Evolutionary conservation across 306 rosid species (phyloP).

Genomic region (Hippophae rhamnoides): DNA sequence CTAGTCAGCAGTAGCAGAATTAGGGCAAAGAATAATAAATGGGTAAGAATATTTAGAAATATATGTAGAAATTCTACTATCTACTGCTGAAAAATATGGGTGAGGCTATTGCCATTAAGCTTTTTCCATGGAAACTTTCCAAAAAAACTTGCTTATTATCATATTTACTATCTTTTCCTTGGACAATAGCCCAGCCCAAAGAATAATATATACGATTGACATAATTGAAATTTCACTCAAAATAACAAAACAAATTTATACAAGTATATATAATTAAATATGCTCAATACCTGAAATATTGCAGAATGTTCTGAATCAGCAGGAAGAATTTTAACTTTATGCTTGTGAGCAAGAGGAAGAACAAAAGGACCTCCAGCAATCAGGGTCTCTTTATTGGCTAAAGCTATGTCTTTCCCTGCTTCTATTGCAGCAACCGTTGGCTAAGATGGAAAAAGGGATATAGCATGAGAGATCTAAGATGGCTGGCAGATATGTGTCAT

Average conservation of each 20-base stretch:
- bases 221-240: conserved; percentile 1
- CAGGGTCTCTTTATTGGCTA: conserved; percentile 95
- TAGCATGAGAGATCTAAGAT: conserved; percentile 20
- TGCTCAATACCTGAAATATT: conserved; percentile 70
- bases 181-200: no score
- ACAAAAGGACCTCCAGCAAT: conserved; percentile 99
- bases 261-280: not conserved
- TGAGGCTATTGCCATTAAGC: no score
- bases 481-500: conserved; percentile 4
- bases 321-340: conserved; percentile 87
- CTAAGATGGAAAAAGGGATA: conserved; percentile 37
- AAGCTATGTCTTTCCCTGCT: conserved; percentile 98
- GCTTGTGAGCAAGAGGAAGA: conserved; percentile 96
- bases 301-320: conserved; percentile 99
- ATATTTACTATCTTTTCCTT: no score
- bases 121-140: no score
- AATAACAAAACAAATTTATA: conserved; percentile 8
- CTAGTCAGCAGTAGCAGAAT: conserved; percentile 2
- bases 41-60: conserved; percentile 2
- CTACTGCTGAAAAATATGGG: no score
- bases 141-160: no score
- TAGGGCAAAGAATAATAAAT: conserved; percentile 1
- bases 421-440: conserved; percentile 99
- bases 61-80: no score
- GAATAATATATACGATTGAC: no score